Evolutionary conservation across 805 yeast species (phyloP).

Genomic region (Candida tammaniensis): DNA sequence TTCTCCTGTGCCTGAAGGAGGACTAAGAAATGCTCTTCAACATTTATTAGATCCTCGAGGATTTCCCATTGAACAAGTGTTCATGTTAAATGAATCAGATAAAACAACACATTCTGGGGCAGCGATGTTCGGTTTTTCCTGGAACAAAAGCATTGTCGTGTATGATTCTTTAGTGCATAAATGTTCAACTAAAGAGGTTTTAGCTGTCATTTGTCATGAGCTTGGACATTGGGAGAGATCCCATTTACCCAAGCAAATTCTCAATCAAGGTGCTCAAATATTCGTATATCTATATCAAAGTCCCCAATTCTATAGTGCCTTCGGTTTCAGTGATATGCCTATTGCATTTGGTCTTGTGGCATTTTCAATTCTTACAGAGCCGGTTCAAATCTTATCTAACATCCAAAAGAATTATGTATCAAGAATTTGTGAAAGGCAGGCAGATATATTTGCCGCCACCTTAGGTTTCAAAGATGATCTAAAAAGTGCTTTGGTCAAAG

Average conservation of each 20-base stretch:
- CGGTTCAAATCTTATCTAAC: too few species aligned
- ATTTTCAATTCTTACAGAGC: too few species aligned
- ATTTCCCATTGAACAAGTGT: slow-evolving; percentile 81
- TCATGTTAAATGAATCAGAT: slow-evolving; percentile 89
- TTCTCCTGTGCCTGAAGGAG: slow-evolving; percentile 84
- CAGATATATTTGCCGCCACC: slow-evolving; percentile 4
- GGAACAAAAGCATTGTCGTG: slow-evolving; percentile 91
- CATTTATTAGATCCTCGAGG: slow-evolving; percentile 65
- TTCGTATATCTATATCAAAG: too few species aligned
- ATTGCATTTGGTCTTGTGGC: too few species aligned
- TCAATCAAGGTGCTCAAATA: too few species aligned
- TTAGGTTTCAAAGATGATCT: slow-evolving; percentile 4
- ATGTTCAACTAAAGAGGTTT: slow-evolving; percentile 61
- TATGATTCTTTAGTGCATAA: slow-evolving; percentile 85
- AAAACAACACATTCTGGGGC: slow-evolving; percentile 96
- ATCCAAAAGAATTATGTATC: too few species aligned
- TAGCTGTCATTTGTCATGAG: slow-evolving; percentile 1
- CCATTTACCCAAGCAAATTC: background rate
- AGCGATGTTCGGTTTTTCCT: slow-evolving; percentile 89
- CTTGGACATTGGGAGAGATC: background rate
- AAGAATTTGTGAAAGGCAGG: too few species aligned
- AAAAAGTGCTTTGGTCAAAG: slow-evolving; percentile 2
- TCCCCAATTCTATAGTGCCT: too few species aligned
- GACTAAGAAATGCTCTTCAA: slow-evolving; percentile 75
- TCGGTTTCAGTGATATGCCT: too few species aligned